Evolutionary conservation across 371 early-diverging fungal genomes (phyloP).

Genomic region (Mortierella sp.): DNA sequence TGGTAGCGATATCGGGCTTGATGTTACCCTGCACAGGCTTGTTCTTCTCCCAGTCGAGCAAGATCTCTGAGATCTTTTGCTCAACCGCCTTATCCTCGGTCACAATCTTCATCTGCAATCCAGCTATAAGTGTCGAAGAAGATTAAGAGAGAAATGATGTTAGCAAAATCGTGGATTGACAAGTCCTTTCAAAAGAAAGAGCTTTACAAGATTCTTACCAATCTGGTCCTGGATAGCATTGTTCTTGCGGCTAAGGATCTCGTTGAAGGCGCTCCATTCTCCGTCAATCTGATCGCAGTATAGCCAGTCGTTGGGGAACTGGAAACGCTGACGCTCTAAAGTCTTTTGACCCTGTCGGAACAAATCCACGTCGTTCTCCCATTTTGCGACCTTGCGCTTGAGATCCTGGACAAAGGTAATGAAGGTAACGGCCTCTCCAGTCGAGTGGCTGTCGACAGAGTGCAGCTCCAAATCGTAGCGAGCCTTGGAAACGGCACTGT

Average conservation of each 20-base stretch:
- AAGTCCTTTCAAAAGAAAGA: neutral
- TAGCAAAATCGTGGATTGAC: slow-evolving; percentile 5
- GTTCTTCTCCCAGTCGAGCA: slow-evolving; percentile 93
- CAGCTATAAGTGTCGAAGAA: slow-evolving; percentile 63
- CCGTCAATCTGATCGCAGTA: slow-evolving; percentile 97
- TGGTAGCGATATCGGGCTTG: slow-evolving; percentile 88
- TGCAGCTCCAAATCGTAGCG: slow-evolving; percentile 93
- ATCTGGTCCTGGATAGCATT: slow-evolving; percentile 95
- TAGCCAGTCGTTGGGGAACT: slow-evolving; percentile 96
- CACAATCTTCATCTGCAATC: slow-evolving; percentile 91
- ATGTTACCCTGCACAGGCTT: slow-evolving; percentile 98
- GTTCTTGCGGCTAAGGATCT: slow-evolving; percentile 93
- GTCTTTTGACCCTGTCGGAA: slow-evolving; percentile 95
- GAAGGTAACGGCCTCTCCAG: slow-evolving; percentile 93
- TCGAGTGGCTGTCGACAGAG: slow-evolving; percentile 87
- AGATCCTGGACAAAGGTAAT: slow-evolving; percentile 98
- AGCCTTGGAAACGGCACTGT: slow-evolving; percentile 82
- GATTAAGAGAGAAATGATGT: neutral
- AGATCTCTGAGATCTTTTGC: slow-evolving; percentile 87
- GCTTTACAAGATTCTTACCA: slow-evolving; percentile 57
- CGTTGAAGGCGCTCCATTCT: slow-evolving; percentile 98
- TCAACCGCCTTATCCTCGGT: slow-evolving; percentile 92
- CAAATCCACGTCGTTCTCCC: slow-evolving; percentile 87
- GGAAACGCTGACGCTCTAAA: slow-evolving; percentile 94
- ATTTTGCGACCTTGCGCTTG: slow-evolving; percentile 88